Evolutionary conservation across 1,139 yeast genomes (phyloP).

Genomic region (Yamadazyma jaroonii): DNA sequence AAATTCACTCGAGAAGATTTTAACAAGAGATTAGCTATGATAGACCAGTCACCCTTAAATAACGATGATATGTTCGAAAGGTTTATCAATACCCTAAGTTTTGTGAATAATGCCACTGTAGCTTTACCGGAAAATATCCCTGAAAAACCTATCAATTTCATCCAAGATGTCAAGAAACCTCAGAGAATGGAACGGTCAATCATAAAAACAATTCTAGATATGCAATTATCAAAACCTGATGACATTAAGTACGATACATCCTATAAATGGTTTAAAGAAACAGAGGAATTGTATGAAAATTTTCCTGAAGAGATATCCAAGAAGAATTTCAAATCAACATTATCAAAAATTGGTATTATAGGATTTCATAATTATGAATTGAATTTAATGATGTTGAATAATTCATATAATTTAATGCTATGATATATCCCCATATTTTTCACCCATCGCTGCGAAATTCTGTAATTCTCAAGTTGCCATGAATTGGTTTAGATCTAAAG

Average conservation of each 20-base stretch:
- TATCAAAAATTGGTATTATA: conserved; percentile 10
- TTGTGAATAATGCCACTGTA: conserved; percentile 40
- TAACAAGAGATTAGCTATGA: conserved; percentile 15
- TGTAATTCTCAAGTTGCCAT: conserved; percentile 3
- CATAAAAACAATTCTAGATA: conserved; percentile 27
- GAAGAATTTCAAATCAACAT: conserved; percentile 10
- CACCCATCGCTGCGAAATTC: conserved; percentile 5
- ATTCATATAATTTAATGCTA: conserved; percentile 17
- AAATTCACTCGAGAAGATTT: conserved; percentile 22
- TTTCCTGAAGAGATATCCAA: conserved; percentile 10
- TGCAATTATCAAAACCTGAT: conserved; percentile 29
- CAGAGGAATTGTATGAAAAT: conserved; percentile 10
- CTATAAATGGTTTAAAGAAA: conserved; percentile 26
- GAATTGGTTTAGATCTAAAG: conserved; percentile 15
- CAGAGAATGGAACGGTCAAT: conserved; percentile 25
- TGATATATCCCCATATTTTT: neutral
- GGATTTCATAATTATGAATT: conserved; percentile 22
- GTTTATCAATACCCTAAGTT: conserved; percentile 32
- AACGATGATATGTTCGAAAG: conserved; percentile 21
- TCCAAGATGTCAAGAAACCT: conserved; percentile 18
- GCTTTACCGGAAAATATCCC: conserved; percentile 13
- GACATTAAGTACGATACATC: conserved; percentile 28
- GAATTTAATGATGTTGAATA: conserved; percentile 35
- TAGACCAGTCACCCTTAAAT: conserved; percentile 10
- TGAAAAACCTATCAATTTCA: conserved; percentile 18